Percentiles rank a stretch among this genome's conserved stretches.
phyloP scores from a whole-genome alignment of 805 yeast species.

The Candida schatavii region DNA sequence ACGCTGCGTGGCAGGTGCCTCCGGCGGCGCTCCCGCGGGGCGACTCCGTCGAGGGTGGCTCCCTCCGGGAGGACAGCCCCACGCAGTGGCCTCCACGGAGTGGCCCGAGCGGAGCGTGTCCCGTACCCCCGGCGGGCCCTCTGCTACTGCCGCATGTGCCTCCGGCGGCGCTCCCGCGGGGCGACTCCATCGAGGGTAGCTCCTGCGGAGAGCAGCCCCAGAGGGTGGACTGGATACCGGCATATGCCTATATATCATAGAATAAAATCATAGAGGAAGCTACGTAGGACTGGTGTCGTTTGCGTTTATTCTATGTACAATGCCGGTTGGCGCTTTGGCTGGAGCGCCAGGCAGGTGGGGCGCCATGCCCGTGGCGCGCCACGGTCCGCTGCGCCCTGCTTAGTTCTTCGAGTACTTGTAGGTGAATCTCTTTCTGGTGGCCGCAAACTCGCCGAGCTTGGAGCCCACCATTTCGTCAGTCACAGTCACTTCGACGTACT shows the following conservation, averaged over 20 bases:
- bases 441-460: conserved; percentile 92
- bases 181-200: neutral
- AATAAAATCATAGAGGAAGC: no score
- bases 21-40: neutral
- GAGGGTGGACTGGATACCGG: no score
- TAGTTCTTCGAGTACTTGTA: conserved; percentile 77
- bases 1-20: conserved; percentile 20
- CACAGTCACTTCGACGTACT: conserved; percentile 82
- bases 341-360: no score
- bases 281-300: no score
- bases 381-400: neutral
- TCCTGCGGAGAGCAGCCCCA: no score
- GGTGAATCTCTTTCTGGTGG: conserved; percentile 84
- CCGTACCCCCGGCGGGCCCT: neutral
- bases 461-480: conserved; percentile 96
- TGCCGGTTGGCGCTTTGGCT: no score
- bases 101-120: neutral
- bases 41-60: neutral
- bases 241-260: no score
- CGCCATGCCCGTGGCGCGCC: neutral
- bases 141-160: neutral
- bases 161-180: no score
- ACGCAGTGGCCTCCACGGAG: neutral
- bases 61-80: neutral
- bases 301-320: no score